Conservation (phyloP, 2,329 filamentous ascomycete species). For the Camillea tinctor region DNA sequence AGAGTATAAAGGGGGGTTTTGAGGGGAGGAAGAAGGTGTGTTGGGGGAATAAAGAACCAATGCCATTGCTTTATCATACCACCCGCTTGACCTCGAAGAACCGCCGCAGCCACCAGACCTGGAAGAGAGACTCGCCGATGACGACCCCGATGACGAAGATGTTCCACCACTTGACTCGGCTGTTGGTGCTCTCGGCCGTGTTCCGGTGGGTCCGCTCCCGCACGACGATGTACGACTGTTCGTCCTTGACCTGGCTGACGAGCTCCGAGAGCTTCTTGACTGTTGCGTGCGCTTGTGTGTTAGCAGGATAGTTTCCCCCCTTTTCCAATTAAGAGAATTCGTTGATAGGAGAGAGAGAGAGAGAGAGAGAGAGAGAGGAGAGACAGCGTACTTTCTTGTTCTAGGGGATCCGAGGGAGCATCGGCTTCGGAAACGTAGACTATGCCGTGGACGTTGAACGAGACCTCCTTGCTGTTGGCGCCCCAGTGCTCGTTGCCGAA, state of each 20-base stretch:
- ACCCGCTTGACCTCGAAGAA: constrained; percentile 88
- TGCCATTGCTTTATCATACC: constrained; percentile 44
- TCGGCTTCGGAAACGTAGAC: constrained; percentile 94
- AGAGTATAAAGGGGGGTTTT: not conserved
- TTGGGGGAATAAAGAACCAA: not conserved
- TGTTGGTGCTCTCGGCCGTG: constrained; percentile 97
- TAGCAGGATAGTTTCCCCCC: not conserved
- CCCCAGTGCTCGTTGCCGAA: constrained; percentile 99
- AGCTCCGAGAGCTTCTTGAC: constrained; percentile 83
- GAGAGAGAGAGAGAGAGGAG: not conserved
- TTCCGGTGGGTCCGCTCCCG: constrained; percentile 96
- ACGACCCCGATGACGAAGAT: constrained; percentile 91
- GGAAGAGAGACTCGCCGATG: constrained; percentile 89
- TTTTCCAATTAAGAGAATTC: too few relatives aligned
- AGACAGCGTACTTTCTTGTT: constrained; percentile 70
- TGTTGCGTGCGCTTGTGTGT: constrained; percentile 34
- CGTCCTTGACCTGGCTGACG: constrained; percentile 90
- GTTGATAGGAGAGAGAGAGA: too few relatives aligned
- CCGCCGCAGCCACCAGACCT: constrained; percentile 98
- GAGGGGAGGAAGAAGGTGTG: too few relatives aligned
- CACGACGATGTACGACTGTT: constrained; percentile 94
- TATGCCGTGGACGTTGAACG: constrained; percentile 98
- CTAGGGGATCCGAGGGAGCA: constrained; percentile 79
- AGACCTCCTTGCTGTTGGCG: constrained; percentile 94
- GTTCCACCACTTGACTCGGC: constrained; percentile 99